These are phyloP conservation scores for Sporothrix brasiliensis DNA, from an alignment of 2,329 filamentous ascomycete genomes.

Conservation along the genomic window DNA sequence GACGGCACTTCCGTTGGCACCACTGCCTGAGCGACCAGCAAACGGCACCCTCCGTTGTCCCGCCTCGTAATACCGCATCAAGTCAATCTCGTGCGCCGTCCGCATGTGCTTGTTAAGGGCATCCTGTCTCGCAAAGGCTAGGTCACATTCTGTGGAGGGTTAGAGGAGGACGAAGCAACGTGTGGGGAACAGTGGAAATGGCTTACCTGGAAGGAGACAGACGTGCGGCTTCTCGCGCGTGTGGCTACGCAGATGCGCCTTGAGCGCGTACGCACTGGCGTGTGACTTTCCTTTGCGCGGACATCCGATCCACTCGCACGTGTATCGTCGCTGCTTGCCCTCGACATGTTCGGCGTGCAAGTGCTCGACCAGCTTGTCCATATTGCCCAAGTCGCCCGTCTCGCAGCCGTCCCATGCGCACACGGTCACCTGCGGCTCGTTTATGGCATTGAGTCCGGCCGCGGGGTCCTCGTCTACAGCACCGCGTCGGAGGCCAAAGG, in stretches of 20 bases:
- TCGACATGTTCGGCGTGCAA: conserved; percentile 95
- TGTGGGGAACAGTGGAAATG: neutral
- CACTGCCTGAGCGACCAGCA: conserved; percentile 31
- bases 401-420: conserved; percentile 79
- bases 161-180: conserved; percentile 25
- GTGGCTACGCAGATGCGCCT: conserved; percentile 97
- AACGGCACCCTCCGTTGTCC: conserved; percentile 70
- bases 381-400: conserved; percentile 72
- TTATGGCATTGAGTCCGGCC: conserved; percentile 44
- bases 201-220: conserved; percentile 87
- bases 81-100: conserved; percentile 96
- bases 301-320: conserved; percentile 97
- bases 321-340: conserved; percentile 90
- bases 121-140: conserved; percentile 93
- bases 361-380: conserved; percentile 80
- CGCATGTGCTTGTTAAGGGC: conserved; percentile 98
- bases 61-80: conserved; percentile 76
- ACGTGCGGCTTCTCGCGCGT: conserved; percentile 98
- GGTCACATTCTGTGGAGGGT: conserved; percentile 78
- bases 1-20: conserved; percentile 2
- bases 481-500: conserved; percentile 3
- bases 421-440: conserved; percentile 74
- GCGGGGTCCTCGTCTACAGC: conserved; percentile 13
- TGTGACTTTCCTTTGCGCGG: conserved; percentile 85
- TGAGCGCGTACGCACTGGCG: conserved; percentile 91